phyloP scores from a whole-genome alignment of 164 flowering plant species.

The Sextonia rubra region DNA sequence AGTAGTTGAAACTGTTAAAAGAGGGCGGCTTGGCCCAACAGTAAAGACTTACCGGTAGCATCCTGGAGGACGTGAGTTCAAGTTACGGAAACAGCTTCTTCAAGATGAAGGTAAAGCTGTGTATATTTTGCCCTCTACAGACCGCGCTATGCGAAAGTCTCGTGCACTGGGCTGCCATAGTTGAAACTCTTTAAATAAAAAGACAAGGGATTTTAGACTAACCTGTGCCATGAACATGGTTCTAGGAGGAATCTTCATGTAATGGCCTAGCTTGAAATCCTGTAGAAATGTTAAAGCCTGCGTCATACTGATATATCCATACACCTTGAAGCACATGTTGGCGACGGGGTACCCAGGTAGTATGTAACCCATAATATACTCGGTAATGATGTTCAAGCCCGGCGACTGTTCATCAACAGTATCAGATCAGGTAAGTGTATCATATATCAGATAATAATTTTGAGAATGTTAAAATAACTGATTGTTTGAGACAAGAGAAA shows the following conservation, averaged over 20 bases:
- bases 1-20: background rate
- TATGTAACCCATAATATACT: conserved; percentile 76
- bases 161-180: too few species aligned
- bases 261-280: conserved; percentile 95
- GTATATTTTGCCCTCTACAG: too few species aligned
- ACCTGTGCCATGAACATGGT: conserved; percentile 96
- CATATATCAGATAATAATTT: background rate
- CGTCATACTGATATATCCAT: conserved; percentile 80
- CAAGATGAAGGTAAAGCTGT: too few species aligned
- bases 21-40: too few species aligned
- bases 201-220: background rate
- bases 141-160: too few species aligned
- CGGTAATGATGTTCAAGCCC: conserved; percentile 76
- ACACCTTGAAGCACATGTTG: conserved; percentile 90
- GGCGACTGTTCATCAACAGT: conserved; percentile 37
- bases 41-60: too few species aligned
- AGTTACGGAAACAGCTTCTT: too few species aligned
- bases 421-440: background rate
- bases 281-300: conserved; percentile 80
- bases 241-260: conserved; percentile 96
- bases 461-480: too few species aligned
- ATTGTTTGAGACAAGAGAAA: background rate
- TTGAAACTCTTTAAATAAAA: background rate
- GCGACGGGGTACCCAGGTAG: conserved; percentile 88
- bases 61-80: too few species aligned